These are phyloP conservation scores for Candolleomyces efflorescens DNA, from an alignment of 768 basidiomycete genomes.

Conservation along the genomic window DNA sequence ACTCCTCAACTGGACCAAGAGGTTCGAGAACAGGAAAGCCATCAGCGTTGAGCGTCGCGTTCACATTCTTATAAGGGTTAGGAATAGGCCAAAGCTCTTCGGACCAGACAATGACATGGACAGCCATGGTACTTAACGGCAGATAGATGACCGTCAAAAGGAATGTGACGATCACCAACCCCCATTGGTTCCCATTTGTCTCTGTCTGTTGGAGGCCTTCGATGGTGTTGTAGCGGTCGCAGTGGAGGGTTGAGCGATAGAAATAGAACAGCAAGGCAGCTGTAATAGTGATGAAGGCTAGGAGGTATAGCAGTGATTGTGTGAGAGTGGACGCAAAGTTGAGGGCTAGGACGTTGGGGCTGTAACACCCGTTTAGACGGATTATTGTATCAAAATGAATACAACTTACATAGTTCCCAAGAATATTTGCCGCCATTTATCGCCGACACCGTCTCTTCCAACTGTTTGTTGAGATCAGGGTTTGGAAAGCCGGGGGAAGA, in stretches of 20 bases:
- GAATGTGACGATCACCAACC: conserved; percentile 59
- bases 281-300: conserved; percentile 53
- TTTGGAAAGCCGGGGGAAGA: not conserved
- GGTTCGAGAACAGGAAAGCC: conserved; percentile 43
- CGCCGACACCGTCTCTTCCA: conserved; percentile 23
- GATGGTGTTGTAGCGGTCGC: conserved; percentile 42
- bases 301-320: conserved; percentile 57
- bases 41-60: conserved; percentile 22
- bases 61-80: conserved; percentile 63
- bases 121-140: conserved; percentile 71
- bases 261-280: conserved; percentile 56
- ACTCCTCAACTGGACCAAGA: conserved; percentile 53
- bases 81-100: conserved; percentile 70
- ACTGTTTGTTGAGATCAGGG: not conserved
- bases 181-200: conserved; percentile 41
- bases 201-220: conserved; percentile 53
- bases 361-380: conserved; percentile 16
- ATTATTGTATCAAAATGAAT: not conserved
- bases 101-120: conserved; percentile 76
- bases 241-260: conserved; percentile 42
- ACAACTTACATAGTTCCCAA: conserved; percentile 61
- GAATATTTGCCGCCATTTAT: conserved; percentile 55
- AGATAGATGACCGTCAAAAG: conserved; percentile 66
- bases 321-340: conserved; percentile 63
- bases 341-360: conserved; percentile 70